Evolutionary conservation across 2,329 filamentous ascomycete genomes (phyloP), one percentile per base, ranked within the genome.

Genomic region (Colletotrichum sublineola): DNA sequence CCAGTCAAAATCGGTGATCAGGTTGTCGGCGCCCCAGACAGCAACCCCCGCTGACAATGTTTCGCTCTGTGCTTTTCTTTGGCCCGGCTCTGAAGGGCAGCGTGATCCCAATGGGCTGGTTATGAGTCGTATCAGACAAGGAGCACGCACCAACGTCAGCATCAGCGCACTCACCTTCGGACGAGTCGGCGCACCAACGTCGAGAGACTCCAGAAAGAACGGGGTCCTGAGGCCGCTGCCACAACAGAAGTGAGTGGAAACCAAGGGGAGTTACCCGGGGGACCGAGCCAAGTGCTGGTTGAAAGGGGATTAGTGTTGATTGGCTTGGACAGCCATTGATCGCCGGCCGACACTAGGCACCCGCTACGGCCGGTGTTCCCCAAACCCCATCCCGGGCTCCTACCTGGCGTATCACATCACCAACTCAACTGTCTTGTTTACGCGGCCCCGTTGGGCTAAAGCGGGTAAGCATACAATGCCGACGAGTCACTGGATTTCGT

Each of bases 281-380:
- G 60, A 61, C 70, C 70, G 70, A 64, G 55, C 66, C 60, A 64
- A 64, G 60, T 48, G 55, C 20, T n/a, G 42, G 48, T 62, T 42
- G n/a, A 57, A 24, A 56, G 66, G 66, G 42, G 60, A 66, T 52
- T 70, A 48, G 55, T 36, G 36, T 53, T 61, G 60, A 60, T 68
- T 50, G 58, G 56, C 38, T 56, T 44, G 53, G 65, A 61, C 70
- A 36, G 68, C 24, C 40, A 40, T 53, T 38, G 33, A 62, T 64
- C 70, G 33, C 50, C 63, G 53, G 42, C 60, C 60, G 55, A 72
- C 70, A 52, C 66, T 72, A 72, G 57, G 44, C 57, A n/a, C 36
- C 63, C 62, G 67, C 64, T 62, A 46, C 67, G 64, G 52, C 42
- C 70, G 70, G 70, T 70, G 70, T 72, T 72, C 70, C 70, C 70